Evolutionary conservation across 176 grass and related monocot species (phyloP).

Genomic region (Alopecurus myosuroides): DNA sequence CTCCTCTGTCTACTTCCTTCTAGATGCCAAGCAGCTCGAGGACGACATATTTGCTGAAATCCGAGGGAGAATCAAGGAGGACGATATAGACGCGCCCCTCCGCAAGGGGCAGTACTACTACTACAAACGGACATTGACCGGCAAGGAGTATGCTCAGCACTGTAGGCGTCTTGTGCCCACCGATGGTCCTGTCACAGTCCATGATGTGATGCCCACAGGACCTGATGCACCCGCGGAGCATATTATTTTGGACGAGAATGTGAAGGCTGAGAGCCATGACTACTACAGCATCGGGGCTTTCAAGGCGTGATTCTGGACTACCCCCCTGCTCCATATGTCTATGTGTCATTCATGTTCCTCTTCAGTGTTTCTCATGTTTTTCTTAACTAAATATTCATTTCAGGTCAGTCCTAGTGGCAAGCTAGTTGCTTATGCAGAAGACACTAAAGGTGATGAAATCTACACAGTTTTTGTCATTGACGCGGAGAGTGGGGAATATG

Average conservation of each 20-base stretch:
- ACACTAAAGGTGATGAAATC: constrained; percentile 86
- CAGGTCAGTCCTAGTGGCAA: constrained; percentile 86
- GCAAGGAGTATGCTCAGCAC: constrained; percentile 80
- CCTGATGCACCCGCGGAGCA: constrained; percentile 63
- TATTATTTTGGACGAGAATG: constrained; percentile 88
- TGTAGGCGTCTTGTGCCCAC: constrained; percentile 51
- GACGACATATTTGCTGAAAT: constrained; percentile 81
- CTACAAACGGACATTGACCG: constrained; percentile 64
- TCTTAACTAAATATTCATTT: background rate
- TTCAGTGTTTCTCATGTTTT: background rate
- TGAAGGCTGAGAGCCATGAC: constrained; percentile 54
- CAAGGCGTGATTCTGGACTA: too few species aligned
- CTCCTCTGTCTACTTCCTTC: too few species aligned
- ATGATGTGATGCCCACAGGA: constrained; percentile 67
- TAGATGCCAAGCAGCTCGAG: constrained; percentile 76
- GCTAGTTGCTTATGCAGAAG: constrained; percentile 80
- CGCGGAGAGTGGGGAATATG: constrained; percentile 45
- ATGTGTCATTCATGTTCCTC: background rate
- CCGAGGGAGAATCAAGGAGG: constrained; percentile 85
- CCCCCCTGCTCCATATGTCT: background rate
- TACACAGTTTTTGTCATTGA: constrained; percentile 82
- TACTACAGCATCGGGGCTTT: constrained; percentile 82
- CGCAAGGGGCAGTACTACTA: constrained; percentile 68
- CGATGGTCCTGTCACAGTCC: constrained; percentile 40
- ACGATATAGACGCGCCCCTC: constrained; percentile 54